These are phyloP conservation scores for Fusarium tanahbumbuense DNA, from an alignment of 2,329 filamentous ascomycete species.

Conservation along the genomic window DNA sequence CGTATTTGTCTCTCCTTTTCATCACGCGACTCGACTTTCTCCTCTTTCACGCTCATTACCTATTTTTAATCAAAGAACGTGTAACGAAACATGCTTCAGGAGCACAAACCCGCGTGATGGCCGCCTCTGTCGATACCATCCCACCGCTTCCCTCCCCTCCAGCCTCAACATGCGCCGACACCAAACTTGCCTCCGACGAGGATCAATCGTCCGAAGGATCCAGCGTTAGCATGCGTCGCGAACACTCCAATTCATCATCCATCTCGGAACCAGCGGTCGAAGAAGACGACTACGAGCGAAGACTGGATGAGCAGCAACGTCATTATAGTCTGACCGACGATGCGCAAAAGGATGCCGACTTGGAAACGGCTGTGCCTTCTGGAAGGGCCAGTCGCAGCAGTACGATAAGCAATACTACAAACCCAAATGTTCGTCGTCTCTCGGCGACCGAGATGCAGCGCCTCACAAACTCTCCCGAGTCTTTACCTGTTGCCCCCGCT, in stretches of 20 bases:
- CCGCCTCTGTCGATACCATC: conserved; percentile 41
- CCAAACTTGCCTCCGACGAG: conserved; percentile 45
- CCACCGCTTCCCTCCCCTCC: conserved; percentile 37
- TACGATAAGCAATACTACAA: conserved; percentile 48
- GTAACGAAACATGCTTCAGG: conserved; percentile 34
- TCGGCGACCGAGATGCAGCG: conserved; percentile 70
- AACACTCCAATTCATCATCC: conserved; percentile 46
- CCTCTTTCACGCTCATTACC: not conserved
- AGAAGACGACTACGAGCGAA: conserved; percentile 27
- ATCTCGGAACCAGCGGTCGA: conserved; percentile 48
- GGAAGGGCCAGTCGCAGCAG: conserved; percentile 47
- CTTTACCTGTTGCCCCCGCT: conserved; percentile 64
- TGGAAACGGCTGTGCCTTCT: conserved; percentile 27
- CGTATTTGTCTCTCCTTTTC: conserved; percentile 14
- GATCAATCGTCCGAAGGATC: conserved; percentile 49
- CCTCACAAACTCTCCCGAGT: conserved; percentile 67
- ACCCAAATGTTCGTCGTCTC: conserved; percentile 62
- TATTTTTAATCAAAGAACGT: not conserved
- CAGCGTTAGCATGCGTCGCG: conserved; percentile 38
- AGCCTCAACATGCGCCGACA: conserved; percentile 24
- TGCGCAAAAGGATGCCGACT: conserved; percentile 9
- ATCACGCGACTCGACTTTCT: conserved; percentile 1
- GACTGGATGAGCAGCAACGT: not conserved
- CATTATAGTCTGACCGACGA: not conserved
- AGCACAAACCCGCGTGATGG: conserved; percentile 43